Evolutionary conservation across 108 stramenopile genomes (phyloP), one percentile per base, ranked within the genome.

Genomic region (Pelagomonas calceolata): DNA sequence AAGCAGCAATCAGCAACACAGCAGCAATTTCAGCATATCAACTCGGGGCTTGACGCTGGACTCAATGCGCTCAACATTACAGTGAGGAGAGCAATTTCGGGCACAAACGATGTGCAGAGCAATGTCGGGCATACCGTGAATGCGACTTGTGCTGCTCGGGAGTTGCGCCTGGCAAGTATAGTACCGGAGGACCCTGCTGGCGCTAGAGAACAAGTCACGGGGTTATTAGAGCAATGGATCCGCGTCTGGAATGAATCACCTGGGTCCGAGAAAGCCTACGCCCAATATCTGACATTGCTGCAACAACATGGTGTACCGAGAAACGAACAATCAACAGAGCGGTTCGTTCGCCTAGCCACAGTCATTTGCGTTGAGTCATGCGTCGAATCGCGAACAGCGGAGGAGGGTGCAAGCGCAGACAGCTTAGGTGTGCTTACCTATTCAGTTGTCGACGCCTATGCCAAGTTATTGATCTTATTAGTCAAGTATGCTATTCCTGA

Each of bases 211-310:
- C 91, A 94, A 67, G 93, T 97, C 45, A 89, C 94, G 10, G 75
- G 79, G 15, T 79, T 99, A 66, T 75, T 99, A 70, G 94, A 97
- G 43, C 82, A 89, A 72, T 99, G 99, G 99, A 88, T 99, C 68
- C 92, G 92, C 46, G 74, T 98, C 32, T 86, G 93, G 67, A 89
- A 70, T 68, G 95, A 97, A 29, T 86, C 82, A 9, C 71, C 84
- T 0, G 79, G 85, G 26, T 93, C 86, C 75, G 96, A 98, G 73
- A 92, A 93, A 74, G 83, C 84, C n/a, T 71, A 89, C 67, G 77
- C 82, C 21, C 93, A 94, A 70, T 97, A 88, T 76, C 79, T 99
- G 34, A 89, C 91, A 72, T 77, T 93, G 45, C 79, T 99, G 39
- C 84, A 83, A 67, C 90, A 93, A 73, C 82, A 85, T 69, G 95